Conservation (phyloP, 768 basidiomycete genomes). For the Mycena alexandri region DNA sequence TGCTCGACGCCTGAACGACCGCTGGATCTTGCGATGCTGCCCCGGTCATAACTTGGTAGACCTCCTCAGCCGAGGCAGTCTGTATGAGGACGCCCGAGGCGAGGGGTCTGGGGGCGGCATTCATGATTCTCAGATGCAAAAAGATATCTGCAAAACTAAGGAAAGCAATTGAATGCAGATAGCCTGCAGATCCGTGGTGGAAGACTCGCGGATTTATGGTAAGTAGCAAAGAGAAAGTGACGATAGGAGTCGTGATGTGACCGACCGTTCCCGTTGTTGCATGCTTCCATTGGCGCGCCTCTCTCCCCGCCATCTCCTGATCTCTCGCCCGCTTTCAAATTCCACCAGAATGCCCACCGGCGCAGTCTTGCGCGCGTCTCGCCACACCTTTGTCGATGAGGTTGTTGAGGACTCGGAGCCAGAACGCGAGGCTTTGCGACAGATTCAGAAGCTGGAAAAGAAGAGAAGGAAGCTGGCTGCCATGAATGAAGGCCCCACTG, state of each 20-base stretch:
- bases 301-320: conserved; percentile 13
- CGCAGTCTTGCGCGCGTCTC: conserved; percentile 9
- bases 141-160: conserved; percentile 12
- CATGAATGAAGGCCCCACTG: not conserved
- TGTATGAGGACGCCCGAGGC: conserved; percentile 52
- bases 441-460: conserved; percentile 40
- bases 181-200: not conserved
- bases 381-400: conserved; percentile 44
- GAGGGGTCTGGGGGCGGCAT: conserved; percentile 42
- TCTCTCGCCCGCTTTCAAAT: not conserved
- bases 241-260: too few relatives aligned
- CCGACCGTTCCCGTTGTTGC: too few relatives aligned
- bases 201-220: not conserved
- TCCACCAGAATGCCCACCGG: not conserved
- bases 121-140: conserved; percentile 42
- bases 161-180: not conserved
- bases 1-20: conserved; percentile 61
- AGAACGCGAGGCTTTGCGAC: conserved; percentile 63
- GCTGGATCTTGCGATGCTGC: conserved; percentile 83
- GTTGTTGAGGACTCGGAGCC: conserved; percentile 80
- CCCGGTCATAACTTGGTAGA: conserved; percentile 73
- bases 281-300: conserved; percentile 22
- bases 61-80: conserved; percentile 69
- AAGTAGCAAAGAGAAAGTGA: not conserved
- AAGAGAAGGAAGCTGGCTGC: conserved; percentile 40